phyloP scores from a whole-genome alignment of 164 flowering plant species.

The Aristolochia californica region DNA sequence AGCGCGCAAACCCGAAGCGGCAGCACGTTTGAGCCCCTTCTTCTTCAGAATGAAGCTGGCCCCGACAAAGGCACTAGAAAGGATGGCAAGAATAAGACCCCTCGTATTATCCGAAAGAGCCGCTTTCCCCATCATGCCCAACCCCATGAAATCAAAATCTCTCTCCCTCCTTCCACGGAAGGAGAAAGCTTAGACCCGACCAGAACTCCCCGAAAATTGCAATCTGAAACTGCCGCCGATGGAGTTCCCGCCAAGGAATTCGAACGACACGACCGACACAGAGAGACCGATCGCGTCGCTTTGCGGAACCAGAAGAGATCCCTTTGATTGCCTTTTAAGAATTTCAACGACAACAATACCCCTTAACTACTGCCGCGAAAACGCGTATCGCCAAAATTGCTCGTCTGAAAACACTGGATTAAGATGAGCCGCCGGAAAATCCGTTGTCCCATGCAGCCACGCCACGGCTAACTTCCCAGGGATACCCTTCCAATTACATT shows the following conservation, averaged over 20 bases:
- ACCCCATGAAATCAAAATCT: background rate
- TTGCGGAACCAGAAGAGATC: background rate
- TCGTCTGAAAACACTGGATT: too few species aligned
- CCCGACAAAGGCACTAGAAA: constrained; percentile 65
- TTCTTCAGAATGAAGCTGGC: constrained; percentile 79
- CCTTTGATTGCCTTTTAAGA: background rate
- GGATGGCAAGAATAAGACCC: constrained; percentile 55
- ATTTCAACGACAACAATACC: too few species aligned
- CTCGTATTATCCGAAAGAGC: constrained; percentile 42
- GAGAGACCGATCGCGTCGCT: background rate
- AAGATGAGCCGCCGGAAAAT: too few species aligned
- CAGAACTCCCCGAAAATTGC: background rate
- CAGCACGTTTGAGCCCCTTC: constrained; percentile 69
- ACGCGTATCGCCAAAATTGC: too few species aligned
- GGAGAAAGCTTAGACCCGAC: background rate
- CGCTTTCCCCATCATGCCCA: constrained; percentile 19
- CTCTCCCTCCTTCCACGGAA: background rate
- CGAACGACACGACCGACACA: background rate
- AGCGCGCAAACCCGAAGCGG: constrained; percentile 61
- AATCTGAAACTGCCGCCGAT: background rate
- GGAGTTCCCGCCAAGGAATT: constrained; percentile 9
- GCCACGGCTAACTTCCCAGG: too few species aligned
- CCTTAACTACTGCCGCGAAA: too few species aligned
- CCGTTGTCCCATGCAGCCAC: too few species aligned
- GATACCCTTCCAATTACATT: too few species aligned